Conservation (phyloP, 345 rosid genomes). For the Eucalyptus pauciflora region DNA sequence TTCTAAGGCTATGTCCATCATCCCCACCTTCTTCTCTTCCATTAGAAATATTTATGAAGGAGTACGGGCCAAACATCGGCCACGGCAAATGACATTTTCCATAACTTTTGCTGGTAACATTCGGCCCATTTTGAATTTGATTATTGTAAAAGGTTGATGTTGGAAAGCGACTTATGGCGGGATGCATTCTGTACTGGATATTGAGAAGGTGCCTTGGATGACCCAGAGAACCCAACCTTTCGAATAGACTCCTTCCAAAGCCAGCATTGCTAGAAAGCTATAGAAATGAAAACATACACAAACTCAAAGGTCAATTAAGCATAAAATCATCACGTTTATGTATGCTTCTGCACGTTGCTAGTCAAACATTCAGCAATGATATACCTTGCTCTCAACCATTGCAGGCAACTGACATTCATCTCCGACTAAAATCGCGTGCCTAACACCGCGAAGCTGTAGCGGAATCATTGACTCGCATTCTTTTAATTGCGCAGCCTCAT, state of each 20-base stretch:
- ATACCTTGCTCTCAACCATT: constrained; percentile 1
- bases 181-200: not conserved
- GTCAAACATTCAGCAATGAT: not conserved
- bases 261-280: not conserved
- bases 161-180: not conserved
- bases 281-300: not conserved
- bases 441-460: not conserved
- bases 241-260: not conserved
- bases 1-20: not conserved
- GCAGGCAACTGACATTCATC: constrained; percentile 1
- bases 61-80: not conserved
- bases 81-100: not conserved
- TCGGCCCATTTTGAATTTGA: not conserved
- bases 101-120: not conserved
- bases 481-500: not conserved
- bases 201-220: not conserved
- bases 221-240: not conserved
- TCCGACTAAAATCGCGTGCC: not conserved
- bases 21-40: not conserved
- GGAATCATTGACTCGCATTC: constrained; percentile 2
- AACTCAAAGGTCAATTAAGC: not conserved
- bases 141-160: not conserved
- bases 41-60: not conserved
- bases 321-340: not conserved
- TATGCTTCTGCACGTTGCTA: not conserved